Evolutionary conservation across 1,284 basidiomycete genomes (phyloP).

Genomic region (Malassezia furfur): DNA sequence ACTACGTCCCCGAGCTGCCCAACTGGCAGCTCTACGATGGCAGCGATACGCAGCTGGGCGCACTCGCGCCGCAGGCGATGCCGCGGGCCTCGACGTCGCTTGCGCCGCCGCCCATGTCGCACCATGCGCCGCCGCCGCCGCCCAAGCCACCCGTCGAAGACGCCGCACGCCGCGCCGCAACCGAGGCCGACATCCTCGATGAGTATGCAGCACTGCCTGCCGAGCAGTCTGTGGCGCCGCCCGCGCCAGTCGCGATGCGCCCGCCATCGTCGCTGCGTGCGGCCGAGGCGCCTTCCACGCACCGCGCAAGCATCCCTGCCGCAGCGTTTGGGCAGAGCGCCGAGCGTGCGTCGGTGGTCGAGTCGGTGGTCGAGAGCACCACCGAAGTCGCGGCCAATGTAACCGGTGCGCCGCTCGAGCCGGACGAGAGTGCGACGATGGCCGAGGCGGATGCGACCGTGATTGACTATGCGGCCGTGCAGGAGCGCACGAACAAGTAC

Average conservation of each 20-base stretch:
- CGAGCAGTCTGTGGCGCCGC: background rate
- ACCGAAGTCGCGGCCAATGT: background rate
- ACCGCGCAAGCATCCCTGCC: background rate
- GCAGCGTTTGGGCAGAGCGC: background rate
- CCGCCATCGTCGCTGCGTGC: background rate
- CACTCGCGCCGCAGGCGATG: too few species aligned
- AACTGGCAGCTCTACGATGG: slow-evolving; percentile 19
- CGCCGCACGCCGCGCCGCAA: background rate
- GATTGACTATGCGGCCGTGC: slow-evolving; percentile 3
- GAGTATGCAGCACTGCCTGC: background rate
- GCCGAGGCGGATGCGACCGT: slow-evolving; percentile 11
- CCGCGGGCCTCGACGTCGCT: too few species aligned
- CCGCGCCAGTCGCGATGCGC: background rate
- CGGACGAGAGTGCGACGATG: background rate
- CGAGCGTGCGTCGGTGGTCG: background rate
- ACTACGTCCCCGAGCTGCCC: slow-evolving; percentile 12
- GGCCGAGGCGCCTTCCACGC: background rate
- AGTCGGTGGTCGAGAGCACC: background rate
- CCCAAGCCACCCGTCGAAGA: too few species aligned
- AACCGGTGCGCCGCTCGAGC: background rate
- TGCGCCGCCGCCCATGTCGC: too few species aligned
- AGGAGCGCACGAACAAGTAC: background rate
- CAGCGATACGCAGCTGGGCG: background rate
- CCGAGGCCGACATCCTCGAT: background rate
- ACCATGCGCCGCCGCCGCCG: too few species aligned